Evolutionary conservation across 2,329 filamentous ascomycete genomes (phyloP), one percentile per base, ranked within the genome.

Genomic region (Trichoderma harzianum): DNA sequence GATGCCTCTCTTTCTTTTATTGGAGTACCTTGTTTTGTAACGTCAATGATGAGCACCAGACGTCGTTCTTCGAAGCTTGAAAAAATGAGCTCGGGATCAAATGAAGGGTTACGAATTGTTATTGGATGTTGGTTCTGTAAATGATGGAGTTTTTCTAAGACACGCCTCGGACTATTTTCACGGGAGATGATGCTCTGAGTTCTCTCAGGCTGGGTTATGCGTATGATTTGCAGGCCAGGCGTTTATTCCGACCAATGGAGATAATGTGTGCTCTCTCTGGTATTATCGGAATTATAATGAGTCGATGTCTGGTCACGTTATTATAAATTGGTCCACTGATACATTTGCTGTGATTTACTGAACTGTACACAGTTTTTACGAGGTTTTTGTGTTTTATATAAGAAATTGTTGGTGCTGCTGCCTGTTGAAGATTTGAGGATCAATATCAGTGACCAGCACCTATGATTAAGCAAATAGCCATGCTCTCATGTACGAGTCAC

Each of bases 191-290:
- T 28, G 36, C 47, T 21, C 14, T 58, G 69, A 30, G 51, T 39
- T 21, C 69, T 61, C 62, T 66, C 55, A 60, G 67, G 57, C 57
- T 63, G 70, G 68, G 34, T 72, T 74, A 70, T 82, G 68, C 84
- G 82, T 86, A 84, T 83, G 82, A 83, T 72, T 82, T 80, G 83
- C 80, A 79, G 78, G 81, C 78, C 78, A 78, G 81, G 83, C 82
- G 83, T 84, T 85, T 79, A 76, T 78, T 77, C 80, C 81, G 77
- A 83, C 79, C 84, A 84, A 85, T 85, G 79, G 79, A 84, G 74
- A 79, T 79, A 70, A 70, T 72, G 43, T 32, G 61, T 14, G 65
- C 66, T 69, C 32, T 58, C 60, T 43, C 26, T 58, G 65, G 65
- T 51, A 24, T 36, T 62, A 51, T 32, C 53, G 57, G 53, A 58